phyloP scores from a whole-genome alignment of 352 stramenopile genomes.

The Phytophthora pseudosyringae region DNA sequence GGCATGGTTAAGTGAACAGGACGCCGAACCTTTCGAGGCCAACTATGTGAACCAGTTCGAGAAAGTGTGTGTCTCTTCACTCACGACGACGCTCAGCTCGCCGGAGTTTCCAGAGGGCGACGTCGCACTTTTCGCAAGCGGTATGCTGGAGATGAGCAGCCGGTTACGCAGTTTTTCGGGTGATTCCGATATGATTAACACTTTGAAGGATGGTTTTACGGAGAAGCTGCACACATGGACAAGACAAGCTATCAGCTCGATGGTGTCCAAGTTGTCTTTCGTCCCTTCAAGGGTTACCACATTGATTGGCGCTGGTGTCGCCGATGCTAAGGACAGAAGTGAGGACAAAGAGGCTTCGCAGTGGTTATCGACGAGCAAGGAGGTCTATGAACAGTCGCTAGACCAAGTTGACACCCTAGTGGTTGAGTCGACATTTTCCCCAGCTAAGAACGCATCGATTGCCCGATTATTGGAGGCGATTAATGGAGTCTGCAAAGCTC shows the following conservation, averaged over 20 bases:
- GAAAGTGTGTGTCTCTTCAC: constrained; percentile 53
- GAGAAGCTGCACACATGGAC: constrained; percentile 50
- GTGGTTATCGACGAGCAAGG: constrained; percentile 44
- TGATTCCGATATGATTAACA: constrained; percentile 27
- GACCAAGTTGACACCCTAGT: constrained; percentile 40
- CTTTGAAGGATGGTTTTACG: constrained; percentile 40
- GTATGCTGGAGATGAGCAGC: constrained; percentile 53
- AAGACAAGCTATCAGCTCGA: constrained; percentile 35
- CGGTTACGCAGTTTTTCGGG: constrained; percentile 41
- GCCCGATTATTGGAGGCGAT: constrained; percentile 48
- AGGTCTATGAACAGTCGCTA: constrained; percentile 44
- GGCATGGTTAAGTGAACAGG: constrained; percentile 36
- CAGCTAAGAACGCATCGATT: constrained; percentile 32
- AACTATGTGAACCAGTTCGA: constrained; percentile 77
- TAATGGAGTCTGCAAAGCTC: constrained; percentile 47
- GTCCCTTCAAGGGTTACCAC: constrained; percentile 39
- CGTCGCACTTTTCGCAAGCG: constrained; percentile 46
- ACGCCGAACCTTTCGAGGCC: constrained; percentile 21
- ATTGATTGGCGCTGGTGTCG: constrained; percentile 34
- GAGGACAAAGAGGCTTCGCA: constrained; percentile 28
- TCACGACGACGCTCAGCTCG: constrained; percentile 50
- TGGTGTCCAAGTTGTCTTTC: constrained; percentile 43
- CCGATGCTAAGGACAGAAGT: constrained; percentile 18
- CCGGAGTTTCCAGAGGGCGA: constrained; percentile 41
- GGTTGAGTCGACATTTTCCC: constrained; percentile 24